phyloP scores from a whole-genome alignment of 2,329 filamentous ascomycete species.

The Pezizomycotina sp. region DNA sequence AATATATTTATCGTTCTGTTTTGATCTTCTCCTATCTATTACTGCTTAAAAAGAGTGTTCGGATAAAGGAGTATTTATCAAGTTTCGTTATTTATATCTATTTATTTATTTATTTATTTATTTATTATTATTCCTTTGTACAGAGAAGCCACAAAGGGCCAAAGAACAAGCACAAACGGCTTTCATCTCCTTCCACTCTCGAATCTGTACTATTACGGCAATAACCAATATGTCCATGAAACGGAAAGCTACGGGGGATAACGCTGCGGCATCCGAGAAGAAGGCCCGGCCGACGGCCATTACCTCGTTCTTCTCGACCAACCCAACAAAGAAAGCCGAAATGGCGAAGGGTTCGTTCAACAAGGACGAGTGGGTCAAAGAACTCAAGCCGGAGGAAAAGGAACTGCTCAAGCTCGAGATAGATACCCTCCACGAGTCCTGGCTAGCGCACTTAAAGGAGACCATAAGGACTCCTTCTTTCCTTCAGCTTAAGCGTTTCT shows the following conservation, averaged over 20 bases:
- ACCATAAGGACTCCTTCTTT: constrained; percentile 68
- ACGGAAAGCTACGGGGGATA: constrained; percentile 28
- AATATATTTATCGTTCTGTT: too few relatives aligned
- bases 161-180: too few relatives aligned
- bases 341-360: constrained; percentile 47
- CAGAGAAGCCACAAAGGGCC: too few relatives aligned
- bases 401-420: constrained; percentile 76
- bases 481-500: constrained; percentile 70
- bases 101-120: too few relatives aligned
- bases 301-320: constrained; percentile 17
- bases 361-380: constrained; percentile 76
- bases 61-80: too few relatives aligned
- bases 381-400: constrained; percentile 64
- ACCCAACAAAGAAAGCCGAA: constrained; percentile 17
- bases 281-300: constrained; percentile 27
- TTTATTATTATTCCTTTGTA: too few relatives aligned
- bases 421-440: constrained; percentile 76
- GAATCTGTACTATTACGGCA: too few relatives aligned
- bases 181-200: too few relatives aligned
- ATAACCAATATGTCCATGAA: too few relatives aligned
- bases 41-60: too few relatives aligned
- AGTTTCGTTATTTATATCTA: too few relatives aligned
- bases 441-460: constrained; percentile 76
- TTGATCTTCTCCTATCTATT: too few relatives aligned
- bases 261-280: constrained; percentile 8